Conservation (phyloP, 768 basidiomycete species). For the Suillus variegatus region DNA sequence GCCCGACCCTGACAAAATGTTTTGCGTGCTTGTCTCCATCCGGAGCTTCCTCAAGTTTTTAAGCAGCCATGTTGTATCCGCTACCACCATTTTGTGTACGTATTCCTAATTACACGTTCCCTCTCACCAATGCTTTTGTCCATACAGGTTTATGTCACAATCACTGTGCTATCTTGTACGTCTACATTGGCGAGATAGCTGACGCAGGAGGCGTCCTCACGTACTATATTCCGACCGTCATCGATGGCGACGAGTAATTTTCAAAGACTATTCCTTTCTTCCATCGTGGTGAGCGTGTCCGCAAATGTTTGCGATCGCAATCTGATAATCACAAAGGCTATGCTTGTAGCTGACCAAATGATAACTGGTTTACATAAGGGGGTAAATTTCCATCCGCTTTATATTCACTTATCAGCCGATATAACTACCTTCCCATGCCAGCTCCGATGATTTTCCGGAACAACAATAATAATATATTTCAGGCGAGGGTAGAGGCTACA, state of each 20-base stretch:
- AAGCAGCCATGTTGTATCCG: conserved; percentile 76
- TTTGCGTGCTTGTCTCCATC: conserved; percentile 68
- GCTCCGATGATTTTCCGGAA: neutral
- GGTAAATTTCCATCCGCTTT: neutral
- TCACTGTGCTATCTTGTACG: conserved; percentile 85
- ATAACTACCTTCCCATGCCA: neutral
- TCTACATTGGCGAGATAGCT: conserved; percentile 80
- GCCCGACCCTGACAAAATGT: conserved; percentile 57
- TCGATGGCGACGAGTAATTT: conserved; percentile 49
- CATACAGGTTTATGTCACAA: conserved; percentile 72
- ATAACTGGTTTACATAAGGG: neutral
- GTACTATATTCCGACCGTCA: conserved; percentile 82
- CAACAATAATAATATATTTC: neutral
- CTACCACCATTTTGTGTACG: conserved; percentile 84
- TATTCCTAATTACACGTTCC: conserved; percentile 10
- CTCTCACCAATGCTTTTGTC: neutral
- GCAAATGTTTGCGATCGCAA: neutral
- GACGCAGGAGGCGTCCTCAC: conserved; percentile 85
- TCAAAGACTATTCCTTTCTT: neutral
- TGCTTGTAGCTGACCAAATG: neutral
- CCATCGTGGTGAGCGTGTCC: neutral
- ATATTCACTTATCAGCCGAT: neutral
- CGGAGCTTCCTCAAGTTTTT: conserved; percentile 82
- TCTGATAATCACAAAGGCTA: neutral
- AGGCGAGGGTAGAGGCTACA: neutral